phyloP scores from a whole-genome alignment of 768 basidiomycete species.

The Pleurotus ostreatus region DNA sequence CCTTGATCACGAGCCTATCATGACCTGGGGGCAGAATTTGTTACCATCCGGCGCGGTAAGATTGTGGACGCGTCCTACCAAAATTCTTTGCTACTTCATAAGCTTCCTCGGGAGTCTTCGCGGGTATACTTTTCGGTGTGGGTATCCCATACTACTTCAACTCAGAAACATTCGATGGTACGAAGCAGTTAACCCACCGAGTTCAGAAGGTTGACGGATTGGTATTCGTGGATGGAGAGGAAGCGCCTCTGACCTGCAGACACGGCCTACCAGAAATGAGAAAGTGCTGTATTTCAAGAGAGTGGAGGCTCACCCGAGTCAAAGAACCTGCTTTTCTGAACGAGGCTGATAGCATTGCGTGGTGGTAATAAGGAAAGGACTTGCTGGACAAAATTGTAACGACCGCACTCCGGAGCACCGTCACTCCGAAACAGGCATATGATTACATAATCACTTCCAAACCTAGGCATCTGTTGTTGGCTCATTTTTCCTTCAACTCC shows the following conservation, averaged over 20 bases:
- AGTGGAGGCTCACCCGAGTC: conserved; percentile 49
- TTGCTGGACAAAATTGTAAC: conserved; percentile 2
- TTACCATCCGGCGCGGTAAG: conserved; percentile 10
- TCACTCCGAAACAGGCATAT: conserved; percentile 17
- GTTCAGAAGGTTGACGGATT: conserved; percentile 92
- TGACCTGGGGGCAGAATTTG: conserved; percentile 41
- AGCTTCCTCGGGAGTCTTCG: conserved; percentile 87
- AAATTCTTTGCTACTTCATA: conserved; percentile 86
- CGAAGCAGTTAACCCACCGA: conserved; percentile 48
- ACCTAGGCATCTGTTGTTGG: not conserved
- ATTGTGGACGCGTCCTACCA: conserved; percentile 42
- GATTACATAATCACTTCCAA: conserved; percentile 20
- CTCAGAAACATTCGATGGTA: conserved; percentile 1
- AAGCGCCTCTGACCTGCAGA: conserved; percentile 85
- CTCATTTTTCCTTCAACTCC: conserved; percentile 20
- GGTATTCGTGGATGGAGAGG: conserved; percentile 97
- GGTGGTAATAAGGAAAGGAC: conserved; percentile 13
- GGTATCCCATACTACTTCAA: conserved; percentile 81
- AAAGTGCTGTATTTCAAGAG: not conserved
- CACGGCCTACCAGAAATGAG: conserved; percentile 40
- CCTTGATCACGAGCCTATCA: conserved; percentile 90
- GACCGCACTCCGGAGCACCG: conserved; percentile 13
- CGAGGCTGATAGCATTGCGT: conserved; percentile 57
- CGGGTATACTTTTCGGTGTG: conserved; percentile 87
- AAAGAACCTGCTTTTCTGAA: conserved; percentile 61